Percentiles rank a stretch among this genome's conserved stretches.
phyloP scores from a whole-genome alignment of 2,329 filamentous ascomycete genomes.

The Aspergillus caelatus region DNA sequence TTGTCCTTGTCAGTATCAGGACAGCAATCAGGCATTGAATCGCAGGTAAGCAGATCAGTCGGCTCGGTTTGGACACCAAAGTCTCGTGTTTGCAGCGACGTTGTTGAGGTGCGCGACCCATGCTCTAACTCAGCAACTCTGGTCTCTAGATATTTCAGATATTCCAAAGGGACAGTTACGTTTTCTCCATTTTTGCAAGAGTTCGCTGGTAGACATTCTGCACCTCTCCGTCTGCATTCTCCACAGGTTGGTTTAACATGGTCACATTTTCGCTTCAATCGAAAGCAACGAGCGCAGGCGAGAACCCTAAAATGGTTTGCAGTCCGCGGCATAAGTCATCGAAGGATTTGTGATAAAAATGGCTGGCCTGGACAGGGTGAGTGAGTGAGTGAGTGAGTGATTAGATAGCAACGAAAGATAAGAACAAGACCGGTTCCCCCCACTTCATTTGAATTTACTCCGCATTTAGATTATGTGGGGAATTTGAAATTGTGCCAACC shows the following conservation, averaged over 20 bases:
- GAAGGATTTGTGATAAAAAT: neutral
- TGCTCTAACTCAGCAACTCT: slow-evolving; percentile 26
- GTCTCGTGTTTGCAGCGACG: slow-evolving; percentile 18
- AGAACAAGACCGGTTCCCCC: neutral
- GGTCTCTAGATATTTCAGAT: slow-evolving; percentile 27
- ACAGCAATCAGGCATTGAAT: neutral
- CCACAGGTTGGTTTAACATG: slow-evolving; percentile 32
- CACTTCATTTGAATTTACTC: neutral
- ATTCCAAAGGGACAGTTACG: slow-evolving; percentile 28
- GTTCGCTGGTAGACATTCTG: slow-evolving; percentile 30
- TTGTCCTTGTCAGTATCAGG: neutral
- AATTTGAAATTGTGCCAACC: neutral
- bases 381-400: neutral
- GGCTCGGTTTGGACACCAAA: slow-evolving; percentile 26
- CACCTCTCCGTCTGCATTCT: slow-evolving; percentile 31
- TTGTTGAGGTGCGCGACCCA: neutral
- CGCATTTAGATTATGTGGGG: neutral
- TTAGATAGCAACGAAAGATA: neutral
- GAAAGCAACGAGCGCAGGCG: slow-evolving; percentile 33
- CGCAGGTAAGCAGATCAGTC: neutral
- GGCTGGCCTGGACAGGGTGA: neutral
- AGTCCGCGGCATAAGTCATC: slow-evolving; percentile 10
- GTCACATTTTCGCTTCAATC: slow-evolving; percentile 33
- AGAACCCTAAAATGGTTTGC: slow-evolving; percentile 24
- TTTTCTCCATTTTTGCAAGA: slow-evolving; percentile 28